Base-by-base conservation (phyloP, 2,329 filamentous ascomycete species). In the Microsporum audouinii region DNA sequence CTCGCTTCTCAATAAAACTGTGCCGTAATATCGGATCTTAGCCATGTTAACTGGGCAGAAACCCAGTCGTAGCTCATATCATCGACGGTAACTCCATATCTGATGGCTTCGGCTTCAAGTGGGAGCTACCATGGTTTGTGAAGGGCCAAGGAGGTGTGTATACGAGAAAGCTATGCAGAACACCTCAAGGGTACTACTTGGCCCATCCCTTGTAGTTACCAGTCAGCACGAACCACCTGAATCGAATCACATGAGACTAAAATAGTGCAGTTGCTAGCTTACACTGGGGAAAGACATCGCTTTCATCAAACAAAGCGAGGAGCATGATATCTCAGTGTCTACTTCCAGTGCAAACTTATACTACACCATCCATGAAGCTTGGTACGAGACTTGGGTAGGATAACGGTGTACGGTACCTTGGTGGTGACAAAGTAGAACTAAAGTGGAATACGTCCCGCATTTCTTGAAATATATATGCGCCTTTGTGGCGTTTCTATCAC, bases 181-280 rank as follows among this genome's bases (percentile, higher is more conserved):
- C 29, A 36, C 31, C 49, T 23, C 49, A 12, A 55, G 49, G 49
- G 33, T 55, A 36, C 17, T 23, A 23, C 49, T 36, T 55, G 49
- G 49, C 17, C 17, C 12, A 55, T 36, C 49, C 49, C 49, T 55
- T 29, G 17, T 36, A 23, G 49, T 55, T 55, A 29, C 31, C 31
- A 12, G 49, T 55, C 49, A 55, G 49, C 49, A 55, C 49, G 49
- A 55, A 55, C 49, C 49, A 55, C 49, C 49, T 36, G 14, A 17
- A 36, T 55, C 36, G 49, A 55, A 55, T 55, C 49, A 55, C 49
- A 55, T 55, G 49, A 55, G 49, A 55, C 49, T 36, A 55, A 36
- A 36, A 23, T 55, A 31, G 49, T 29, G 31, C 23, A 1, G 5
- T 10, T 38, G 23, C 49, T 34, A 55, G 49, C 49, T 36, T n/a